Conservation (phyloP, 352 stramenopile genomes). For the Phytopythium helicoides region DNA sequence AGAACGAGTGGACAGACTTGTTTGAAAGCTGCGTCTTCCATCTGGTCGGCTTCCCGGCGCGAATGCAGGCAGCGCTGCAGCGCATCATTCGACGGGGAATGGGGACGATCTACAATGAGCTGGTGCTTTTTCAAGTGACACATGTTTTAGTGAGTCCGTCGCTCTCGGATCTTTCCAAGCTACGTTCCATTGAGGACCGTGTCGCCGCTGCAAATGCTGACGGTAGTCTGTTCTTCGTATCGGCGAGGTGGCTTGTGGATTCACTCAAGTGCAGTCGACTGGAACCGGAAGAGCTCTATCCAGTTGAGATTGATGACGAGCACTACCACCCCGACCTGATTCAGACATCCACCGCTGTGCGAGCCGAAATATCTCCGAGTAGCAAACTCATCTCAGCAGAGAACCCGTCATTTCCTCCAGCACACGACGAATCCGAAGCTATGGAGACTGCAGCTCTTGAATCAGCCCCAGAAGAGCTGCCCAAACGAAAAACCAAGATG, state of each 20-base stretch:
- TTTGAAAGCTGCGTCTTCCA: slow-evolving; percentile 67
- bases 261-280: slow-evolving; percentile 44
- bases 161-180: slow-evolving; percentile 26
- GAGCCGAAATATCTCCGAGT: background rate
- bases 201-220: slow-evolving; percentile 26
- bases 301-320: slow-evolving; percentile 49
- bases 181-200: slow-evolving; percentile 29
- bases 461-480: background rate
- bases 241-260: slow-evolving; percentile 65
- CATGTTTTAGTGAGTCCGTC: slow-evolving; percentile 67
- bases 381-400: background rate
- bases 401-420: background rate
- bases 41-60: slow-evolving; percentile 47
- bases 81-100: slow-evolving; percentile 57
- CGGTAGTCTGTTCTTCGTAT: slow-evolving; percentile 46
- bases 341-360: background rate
- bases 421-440: too few species aligned
- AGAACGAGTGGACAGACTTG: slow-evolving; percentile 44
- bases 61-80: slow-evolving; percentile 39
- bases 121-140: slow-evolving; percentile 54
- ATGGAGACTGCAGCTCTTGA: too few species aligned
- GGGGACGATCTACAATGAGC: slow-evolving; percentile 66
- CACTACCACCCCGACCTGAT: slow-evolving; percentile 6
- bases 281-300: slow-evolving; percentile 63
- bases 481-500: slow-evolving; percentile 15